A percentile compares a stretch with the other conserved stretches of the same genome.
phyloP scores from a whole-genome alignment of 768 basidiomycete genomes.

The Lyophyllum semitale region DNA sequence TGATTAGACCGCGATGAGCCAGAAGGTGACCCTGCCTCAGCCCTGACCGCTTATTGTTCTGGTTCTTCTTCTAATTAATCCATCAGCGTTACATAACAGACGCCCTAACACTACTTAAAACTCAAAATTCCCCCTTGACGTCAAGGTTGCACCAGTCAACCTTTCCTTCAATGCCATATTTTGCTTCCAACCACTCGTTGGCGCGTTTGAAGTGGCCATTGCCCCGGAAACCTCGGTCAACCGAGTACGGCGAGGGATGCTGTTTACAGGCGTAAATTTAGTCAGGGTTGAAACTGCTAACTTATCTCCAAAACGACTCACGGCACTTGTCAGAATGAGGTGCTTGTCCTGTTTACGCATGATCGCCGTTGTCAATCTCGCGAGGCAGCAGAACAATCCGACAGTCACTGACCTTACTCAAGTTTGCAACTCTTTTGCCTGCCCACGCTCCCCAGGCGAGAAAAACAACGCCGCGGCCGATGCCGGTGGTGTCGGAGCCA shows the following conservation, averaged over 20 bases:
- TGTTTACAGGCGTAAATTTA: conserved; percentile 31
- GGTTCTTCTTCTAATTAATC: conserved; percentile 10
- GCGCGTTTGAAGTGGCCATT: conserved; percentile 88
- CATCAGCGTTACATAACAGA: conserved; percentile 1
- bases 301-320: conserved; percentile 37
- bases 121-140: conserved; percentile 16
- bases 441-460: conserved; percentile 93
- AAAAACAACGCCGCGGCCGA: conserved; percentile 73
- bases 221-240: conserved; percentile 79
- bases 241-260: conserved; percentile 87
- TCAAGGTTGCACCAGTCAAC: conserved; percentile 70
- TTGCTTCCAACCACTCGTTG: conserved; percentile 82
- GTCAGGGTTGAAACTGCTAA: conserved; percentile 12
- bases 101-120: conserved; percentile 10
- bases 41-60: conserved; percentile 1
- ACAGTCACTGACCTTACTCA: conserved; percentile 59
- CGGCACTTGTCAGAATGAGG: conserved; percentile 75
- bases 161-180: conserved; percentile 70
- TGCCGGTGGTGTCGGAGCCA: conserved; percentile 42
- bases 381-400: neutral
- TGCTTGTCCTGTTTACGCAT: conserved; percentile 62
- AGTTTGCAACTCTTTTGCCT: conserved; percentile 74
- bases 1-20: conserved; percentile 7
- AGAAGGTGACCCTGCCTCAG: neutral
- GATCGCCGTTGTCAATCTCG: neutral